Evolutionary conservation across 805 yeast species (phyloP).

Genomic region (Lipomyces yamadae): DNA sequence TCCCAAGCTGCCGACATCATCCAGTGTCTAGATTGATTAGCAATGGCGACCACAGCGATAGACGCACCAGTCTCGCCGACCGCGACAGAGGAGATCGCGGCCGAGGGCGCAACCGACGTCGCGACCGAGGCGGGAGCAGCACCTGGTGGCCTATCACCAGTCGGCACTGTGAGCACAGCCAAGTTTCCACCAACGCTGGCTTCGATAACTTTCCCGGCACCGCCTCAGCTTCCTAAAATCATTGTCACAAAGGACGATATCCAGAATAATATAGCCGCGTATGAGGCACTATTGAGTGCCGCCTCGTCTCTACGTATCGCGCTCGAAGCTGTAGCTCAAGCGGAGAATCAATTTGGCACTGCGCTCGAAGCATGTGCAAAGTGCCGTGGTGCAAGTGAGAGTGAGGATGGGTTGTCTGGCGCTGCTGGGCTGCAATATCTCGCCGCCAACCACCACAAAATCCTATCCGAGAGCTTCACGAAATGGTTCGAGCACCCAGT

Average conservation of each 20-base stretch:
- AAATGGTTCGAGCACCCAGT: conserved; percentile 63
- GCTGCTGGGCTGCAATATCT: conserved; percentile 80
- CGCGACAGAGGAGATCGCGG: neutral
- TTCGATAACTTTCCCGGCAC: conserved; percentile 39
- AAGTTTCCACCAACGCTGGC: conserved; percentile 39
- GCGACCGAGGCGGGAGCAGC: conserved; percentile 2
- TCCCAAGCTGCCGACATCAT: neutral
- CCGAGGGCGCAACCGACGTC: too few relatives aligned
- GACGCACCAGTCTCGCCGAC: neutral
- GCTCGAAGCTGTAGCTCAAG: conserved; percentile 54
- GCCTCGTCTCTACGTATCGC: conserved; percentile 56
- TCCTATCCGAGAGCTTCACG: conserved; percentile 63
- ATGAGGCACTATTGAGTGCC: conserved; percentile 54
- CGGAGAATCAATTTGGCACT: conserved; percentile 72
- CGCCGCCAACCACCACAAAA: conserved; percentile 75
- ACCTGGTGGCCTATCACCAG: conserved; percentile 24
- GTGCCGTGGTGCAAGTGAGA: conserved; percentile 63
- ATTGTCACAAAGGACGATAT: conserved; percentile 52
- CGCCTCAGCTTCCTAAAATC: conserved; percentile 60
- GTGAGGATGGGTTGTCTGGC: conserved; percentile 66
- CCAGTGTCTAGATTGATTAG: neutral
- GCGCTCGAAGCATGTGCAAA: conserved; percentile 69
- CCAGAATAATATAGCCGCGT: conserved; percentile 54
- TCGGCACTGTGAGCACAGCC: conserved; percentile 31
- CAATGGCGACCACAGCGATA: neutral